Evolutionary conservation across 2,329 filamentous ascomycete species (phyloP), one percentile per base, ranked within the genome.

Genomic region (Colletotrichum lupini): DNA sequence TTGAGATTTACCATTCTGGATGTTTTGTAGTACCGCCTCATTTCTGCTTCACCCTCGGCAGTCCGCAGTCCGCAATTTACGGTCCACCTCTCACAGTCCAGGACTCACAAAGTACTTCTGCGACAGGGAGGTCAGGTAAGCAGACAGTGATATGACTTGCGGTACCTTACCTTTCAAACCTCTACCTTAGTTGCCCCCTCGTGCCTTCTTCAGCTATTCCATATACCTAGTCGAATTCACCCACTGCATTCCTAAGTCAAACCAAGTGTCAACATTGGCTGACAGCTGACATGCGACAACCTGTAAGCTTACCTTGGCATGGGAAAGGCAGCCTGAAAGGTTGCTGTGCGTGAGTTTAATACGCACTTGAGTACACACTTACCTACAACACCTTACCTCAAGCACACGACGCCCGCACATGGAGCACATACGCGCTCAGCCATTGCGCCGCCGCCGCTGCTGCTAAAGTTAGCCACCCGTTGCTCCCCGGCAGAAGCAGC

Each of bases 381-480:
- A 9, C 32, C 32, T 35, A 35, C 32, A 35, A 35, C 32, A 35
- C 32, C 32, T 35, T 35, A 22, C 19, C 42, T 52, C 16, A n/a
- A n/a, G n/a, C 46, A 56, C 32, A 68, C 26, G 24, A 22, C 46
- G 26, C 55, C 46, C 57, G 19, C 60, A 30, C 35, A 62, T 11
- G 35, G 37, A 62, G 37, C 59, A 46, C 22, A 42, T 49, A 26
- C 52, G n/a, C 52, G 52, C 14, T 6, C 37, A 62, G 19, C 52
- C 42, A 32, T 53, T 24, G 30, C 30, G 16, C 55, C 56, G 68
- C 55, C 56, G 68, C 68, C 37, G 37, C 37, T 4, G 55, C 67
- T 71, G 26, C 68, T 71, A 71, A 67, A 71, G 63, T 71, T 67
- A 71, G 68, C 63, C 56, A 71, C 68, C 62, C 55, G 46, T n/a